Base-by-base conservation (phyloP, 2,329 filamentous ascomycete genomes). In the Phialophora macrospora region DNA sequence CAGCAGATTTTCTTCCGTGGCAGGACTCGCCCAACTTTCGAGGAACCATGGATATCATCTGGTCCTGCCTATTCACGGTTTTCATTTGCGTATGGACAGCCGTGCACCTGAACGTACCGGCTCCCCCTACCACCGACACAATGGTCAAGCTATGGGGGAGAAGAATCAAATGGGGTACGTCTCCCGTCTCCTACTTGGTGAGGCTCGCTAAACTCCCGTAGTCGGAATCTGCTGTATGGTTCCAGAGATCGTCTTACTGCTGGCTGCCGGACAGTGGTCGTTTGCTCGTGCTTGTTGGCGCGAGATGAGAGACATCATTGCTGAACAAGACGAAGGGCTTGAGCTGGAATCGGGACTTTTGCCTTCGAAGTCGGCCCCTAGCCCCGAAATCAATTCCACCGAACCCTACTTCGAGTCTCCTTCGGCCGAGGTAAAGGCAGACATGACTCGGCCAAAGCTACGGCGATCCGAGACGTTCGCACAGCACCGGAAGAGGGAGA, bases 1-100 rank as follows among this genome's bases (percentile, higher is more conserved):
- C 54, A 1, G 28, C 38, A 7, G 61, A 57, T 5, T 63, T 63
- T 24, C 24, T 49, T 41, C 9, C 54, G 30, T 66, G 64, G 64
- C 44, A 60, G 46, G 46, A 55, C 14, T 55, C 60, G 22, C 60
- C 60, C 7, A 63, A 66, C 14, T 17, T 17, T n/a, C 52, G 64
- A 28, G 64, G 64, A 14, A 66, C 64, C 26, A 60, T 59, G 60
- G 64, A 63, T 38, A 63, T 66, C 44, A 52, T 66, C 34, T 66
- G 54, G 61, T 20, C 55, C 14, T 66, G 64, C 49, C 34, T 63
- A n/a, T 59, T 63, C 34, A 66, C 64, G 7, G 46, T 63, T 24
- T 60, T 63, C 48, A 32, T 66, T 24, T 66, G 60, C 32, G 61
- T 38, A 20, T 66, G 60, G 52, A 58, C 64, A 14, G 64, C 55